These are phyloP conservation scores for Diaporthe australafricana DNA, from an alignment of 2,329 filamentous ascomycete species.

Conservation along the genomic window DNA sequence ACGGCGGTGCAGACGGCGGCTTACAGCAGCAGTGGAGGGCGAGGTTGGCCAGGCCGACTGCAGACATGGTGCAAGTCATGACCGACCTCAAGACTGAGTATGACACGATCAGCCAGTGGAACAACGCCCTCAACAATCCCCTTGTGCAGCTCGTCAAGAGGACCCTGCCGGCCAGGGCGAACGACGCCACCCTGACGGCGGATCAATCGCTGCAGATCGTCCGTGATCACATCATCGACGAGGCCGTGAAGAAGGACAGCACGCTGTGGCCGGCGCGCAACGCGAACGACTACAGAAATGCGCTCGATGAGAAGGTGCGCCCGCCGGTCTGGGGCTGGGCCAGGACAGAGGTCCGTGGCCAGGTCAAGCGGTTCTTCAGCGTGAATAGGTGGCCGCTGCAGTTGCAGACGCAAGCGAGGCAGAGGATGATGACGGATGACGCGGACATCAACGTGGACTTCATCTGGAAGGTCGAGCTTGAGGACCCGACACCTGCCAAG, in stretches of 20 bases:
- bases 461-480: slow-evolving; percentile 44
- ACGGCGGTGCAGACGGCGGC: background rate
- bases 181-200: slow-evolving; percentile 36
- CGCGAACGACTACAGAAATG: slow-evolving; percentile 41
- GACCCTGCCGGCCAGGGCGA: slow-evolving; percentile 41
- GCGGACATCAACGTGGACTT: slow-evolving; percentile 43
- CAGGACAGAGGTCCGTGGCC: slow-evolving; percentile 39
- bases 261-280: slow-evolving; percentile 55
- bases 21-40: slow-evolving; percentile 13
- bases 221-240: slow-evolving; percentile 54
- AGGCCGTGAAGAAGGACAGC: slow-evolving; percentile 55
- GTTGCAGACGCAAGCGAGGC: slow-evolving; percentile 49
- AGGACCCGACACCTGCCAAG: slow-evolving; percentile 42
- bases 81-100: slow-evolving; percentile 9
- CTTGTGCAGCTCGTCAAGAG: slow-evolving; percentile 17
- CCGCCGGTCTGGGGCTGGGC: slow-evolving; percentile 53
- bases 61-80: background rate
- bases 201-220: slow-evolving; percentile 45
- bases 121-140: slow-evolving; percentile 45
- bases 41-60: background rate
- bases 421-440: slow-evolving; percentile 45
- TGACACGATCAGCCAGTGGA: slow-evolving; percentile 32
- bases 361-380: slow-evolving; percentile 53
- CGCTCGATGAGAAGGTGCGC: slow-evolving; percentile 40
- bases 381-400: slow-evolving; percentile 61